Percentiles rank a stretch among this genome's conserved stretches.
These are phyloP conservation scores for Talinum fruticosum DNA, from an alignment of 148 eudicot species.

Conservation along the genomic window DNA sequence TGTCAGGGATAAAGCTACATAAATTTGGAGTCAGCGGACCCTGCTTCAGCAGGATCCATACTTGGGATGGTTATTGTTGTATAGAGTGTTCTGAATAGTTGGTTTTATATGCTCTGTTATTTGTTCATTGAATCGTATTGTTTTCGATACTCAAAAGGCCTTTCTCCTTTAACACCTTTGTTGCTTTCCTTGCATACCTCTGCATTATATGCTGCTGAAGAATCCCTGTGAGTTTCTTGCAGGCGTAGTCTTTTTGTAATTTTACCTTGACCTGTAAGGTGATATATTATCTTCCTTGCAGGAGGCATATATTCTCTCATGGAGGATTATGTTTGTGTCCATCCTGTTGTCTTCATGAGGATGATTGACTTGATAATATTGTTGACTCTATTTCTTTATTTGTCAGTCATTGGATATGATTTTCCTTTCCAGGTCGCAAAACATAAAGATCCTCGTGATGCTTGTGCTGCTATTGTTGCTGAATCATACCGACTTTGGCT, in stretches of 20 bases:
- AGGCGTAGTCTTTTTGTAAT: not conserved
- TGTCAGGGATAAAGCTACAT: too few species aligned
- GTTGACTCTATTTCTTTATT: conserved; percentile 6
- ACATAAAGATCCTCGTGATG: conserved; percentile 92
- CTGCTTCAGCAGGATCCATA: too few species aligned
- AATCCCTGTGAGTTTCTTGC: not conserved
- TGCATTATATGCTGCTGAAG: not conserved
- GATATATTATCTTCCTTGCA: not conserved
- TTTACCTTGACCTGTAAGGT: not conserved
- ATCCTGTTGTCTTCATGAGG: not conserved
- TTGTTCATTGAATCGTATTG: not conserved
- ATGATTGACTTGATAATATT: not conserved
- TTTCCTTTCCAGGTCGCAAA: conserved; percentile 59
- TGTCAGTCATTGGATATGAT: conserved; percentile 12
- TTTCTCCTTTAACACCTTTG: not conserved
- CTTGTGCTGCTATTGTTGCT: conserved; percentile 99
- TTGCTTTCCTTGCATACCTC: not conserved
- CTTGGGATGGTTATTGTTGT: too few species aligned
- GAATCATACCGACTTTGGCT: conserved; percentile 99
- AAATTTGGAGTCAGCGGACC: too few species aligned
- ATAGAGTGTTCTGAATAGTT: too few species aligned
- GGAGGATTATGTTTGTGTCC: not conserved
- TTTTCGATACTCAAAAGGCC: not conserved
- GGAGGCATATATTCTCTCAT: not conserved
- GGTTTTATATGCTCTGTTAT: not conserved